phyloP scores from a whole-genome alignment of 139 green algal genomes.

The Micractinium sp. region DNA sequence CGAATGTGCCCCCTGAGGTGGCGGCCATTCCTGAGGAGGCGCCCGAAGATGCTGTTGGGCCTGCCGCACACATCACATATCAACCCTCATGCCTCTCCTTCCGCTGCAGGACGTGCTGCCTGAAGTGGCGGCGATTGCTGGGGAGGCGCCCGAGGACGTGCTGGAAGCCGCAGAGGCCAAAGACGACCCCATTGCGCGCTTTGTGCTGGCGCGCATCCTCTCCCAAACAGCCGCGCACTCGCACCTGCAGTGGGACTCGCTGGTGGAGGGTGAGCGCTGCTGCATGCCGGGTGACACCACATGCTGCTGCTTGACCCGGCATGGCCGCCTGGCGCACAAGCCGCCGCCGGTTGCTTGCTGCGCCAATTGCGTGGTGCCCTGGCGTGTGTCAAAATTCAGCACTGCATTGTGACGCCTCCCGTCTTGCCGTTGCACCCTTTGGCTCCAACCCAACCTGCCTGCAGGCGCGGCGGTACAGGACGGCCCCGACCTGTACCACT shows the following conservation, averaged over 20 bases:
- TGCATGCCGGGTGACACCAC: background rate
- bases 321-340: too few relatives aligned
- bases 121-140: background rate
- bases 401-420: too few relatives aligned
- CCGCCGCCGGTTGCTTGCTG: too few relatives aligned
- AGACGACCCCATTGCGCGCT: conserved; percentile 17
- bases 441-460: background rate
- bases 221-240: conserved; percentile 4
- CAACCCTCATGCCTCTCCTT: background rate
- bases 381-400: too few relatives aligned
- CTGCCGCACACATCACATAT: too few relatives aligned
- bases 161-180: conserved; percentile 24
- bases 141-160: background rate
- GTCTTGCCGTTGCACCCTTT: background rate
- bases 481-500: conserved; percentile 27
- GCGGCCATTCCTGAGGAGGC: too few relatives aligned
- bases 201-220: conserved; percentile 36
- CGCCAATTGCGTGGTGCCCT: too few relatives aligned
- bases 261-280: conserved; percentile 27
- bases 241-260: conserved; percentile 29
- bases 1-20: too few relatives aligned
- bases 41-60: too few relatives aligned
- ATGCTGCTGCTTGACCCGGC: background rate
- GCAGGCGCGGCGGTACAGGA: conserved; percentile 22
- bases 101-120: conserved; percentile 4